Evolutionary conservation across 2,329 filamentous ascomycete species (phyloP), one percentile per base, ranked within the genome.

Genomic region (Fusarium sp.): DNA sequence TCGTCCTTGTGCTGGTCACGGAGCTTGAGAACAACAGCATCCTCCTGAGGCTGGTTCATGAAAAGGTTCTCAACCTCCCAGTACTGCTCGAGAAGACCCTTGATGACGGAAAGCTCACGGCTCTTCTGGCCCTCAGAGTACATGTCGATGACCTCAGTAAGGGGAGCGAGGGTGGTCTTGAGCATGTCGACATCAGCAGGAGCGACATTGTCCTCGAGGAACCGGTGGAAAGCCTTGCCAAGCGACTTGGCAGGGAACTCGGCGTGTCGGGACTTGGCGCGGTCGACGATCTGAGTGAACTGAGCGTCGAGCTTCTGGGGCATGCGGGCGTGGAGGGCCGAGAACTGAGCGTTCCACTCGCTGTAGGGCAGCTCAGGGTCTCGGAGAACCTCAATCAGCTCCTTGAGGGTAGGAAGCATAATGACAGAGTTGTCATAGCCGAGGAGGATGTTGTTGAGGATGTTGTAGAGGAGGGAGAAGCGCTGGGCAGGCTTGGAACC

Each of bases 401-500:
- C 94, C 84, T 94, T 95, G 25, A 99, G 87, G 2, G 95, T 97
- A 69, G 91, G 85, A 61, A 91, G 90, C 96, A 99, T 98, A 84
- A 98, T 95, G 76, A 98, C 93, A 76, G 97, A 96, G 89, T 99
- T 99, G 85, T 99, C 97, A 81, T 95, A 99, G 69, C 97, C 97
- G 79, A 92, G 88, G 17, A 99, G 90, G 75, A 99, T 98, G 84
- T 98, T 95, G 80, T 90, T 87, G 54, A 98, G 90, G 70, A 95
- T 94, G 82, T 88, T 91, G 85, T 92, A 90, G 27, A 97, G 89
- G 69, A 95, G 88, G 25, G 90, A 86, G 82, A 98, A 98, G 73
- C 92, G 90, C 87, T 99, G 97, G 25, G 95, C 92, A 27, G 97
- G 93, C 89, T 99, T 99, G 85, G 87, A 94, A 80, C 97, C 97